These are phyloP conservation scores for Pseudogymnoascus sp. DNA, from an alignment of 2,329 filamentous ascomycete species.

Conservation along the genomic window DNA sequence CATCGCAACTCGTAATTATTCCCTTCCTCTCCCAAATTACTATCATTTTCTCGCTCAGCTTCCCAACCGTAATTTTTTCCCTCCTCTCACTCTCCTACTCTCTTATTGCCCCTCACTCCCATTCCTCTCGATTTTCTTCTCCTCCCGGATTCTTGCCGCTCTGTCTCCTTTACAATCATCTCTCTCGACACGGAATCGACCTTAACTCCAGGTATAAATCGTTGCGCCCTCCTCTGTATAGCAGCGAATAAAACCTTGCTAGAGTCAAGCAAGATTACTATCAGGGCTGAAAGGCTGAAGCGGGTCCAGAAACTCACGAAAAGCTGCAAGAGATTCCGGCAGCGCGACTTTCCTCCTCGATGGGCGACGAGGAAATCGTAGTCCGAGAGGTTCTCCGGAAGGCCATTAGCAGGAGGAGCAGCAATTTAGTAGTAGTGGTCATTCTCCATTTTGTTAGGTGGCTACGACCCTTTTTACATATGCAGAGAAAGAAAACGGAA, in stretches of 20 bases:
- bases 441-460: too few species aligned
- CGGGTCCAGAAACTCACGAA: not conserved
- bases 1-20: not conserved
- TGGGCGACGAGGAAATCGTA: not conserved
- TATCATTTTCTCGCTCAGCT: not conserved
- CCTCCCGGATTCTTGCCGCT: too few species aligned
- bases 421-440: too few species aligned
- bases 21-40: not conserved
- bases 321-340: not conserved
- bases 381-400: not conserved
- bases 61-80: not conserved
- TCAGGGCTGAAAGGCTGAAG: not conserved
- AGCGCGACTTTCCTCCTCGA: not conserved
- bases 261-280: not conserved
- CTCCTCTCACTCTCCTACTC: not conserved
- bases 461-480: too few species aligned
- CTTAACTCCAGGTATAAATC: not conserved
- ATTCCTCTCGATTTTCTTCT: too few species aligned
- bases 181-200: too few species aligned
- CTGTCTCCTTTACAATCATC: too few species aligned
- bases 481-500: too few species aligned
- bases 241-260: not conserved
- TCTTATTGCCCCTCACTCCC: too few species aligned
- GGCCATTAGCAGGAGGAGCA: not conserved
- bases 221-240: not conserved